Evolutionary conservation across 1,284 basidiomycete species (phyloP).

Genomic region (Cutaneotrichosporon dermatis): DNA sequence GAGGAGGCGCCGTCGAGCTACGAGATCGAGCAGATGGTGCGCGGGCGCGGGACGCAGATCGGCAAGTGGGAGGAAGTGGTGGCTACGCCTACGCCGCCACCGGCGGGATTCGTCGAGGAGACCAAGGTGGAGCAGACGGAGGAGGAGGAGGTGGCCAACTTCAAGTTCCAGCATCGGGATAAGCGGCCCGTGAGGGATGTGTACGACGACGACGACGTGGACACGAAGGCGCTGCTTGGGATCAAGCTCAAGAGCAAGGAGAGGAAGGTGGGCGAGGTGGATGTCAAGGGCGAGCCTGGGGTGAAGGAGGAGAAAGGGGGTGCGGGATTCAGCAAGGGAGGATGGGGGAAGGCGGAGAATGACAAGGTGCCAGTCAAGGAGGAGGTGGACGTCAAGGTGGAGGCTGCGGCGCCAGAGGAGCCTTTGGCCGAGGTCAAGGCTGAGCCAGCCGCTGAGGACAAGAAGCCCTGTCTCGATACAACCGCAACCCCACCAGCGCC

Average conservation of each 20-base stretch:
- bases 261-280: slow-evolving; percentile 15
- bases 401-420: background rate
- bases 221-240: slow-evolving; percentile 27
- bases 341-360: slow-evolving; percentile 23
- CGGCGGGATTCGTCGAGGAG: background rate
- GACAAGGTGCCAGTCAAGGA: slow-evolving; percentile 8
- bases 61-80: slow-evolving; percentile 78
- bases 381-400: background rate
- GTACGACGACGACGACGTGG: slow-evolving; percentile 45
- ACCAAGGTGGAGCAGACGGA: slow-evolving; percentile 6
- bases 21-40: slow-evolving; percentile 58
- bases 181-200: slow-evolving; percentile 31
- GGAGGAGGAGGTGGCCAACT: slow-evolving; percentile 33
- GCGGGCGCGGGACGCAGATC: slow-evolving; percentile 63
- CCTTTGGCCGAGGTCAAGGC: background rate
- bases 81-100: slow-evolving; percentile 2
- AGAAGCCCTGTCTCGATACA: no score
- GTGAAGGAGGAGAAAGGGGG: background rate
- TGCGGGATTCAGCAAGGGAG: slow-evolving; percentile 3
- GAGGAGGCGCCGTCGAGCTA: slow-evolving; percentile 55
- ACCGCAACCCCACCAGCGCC: no score
- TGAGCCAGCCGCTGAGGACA: background rate
- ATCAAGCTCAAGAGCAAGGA: slow-evolving; percentile 41
- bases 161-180: slow-evolving; percentile 27
- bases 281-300: slow-evolving; percentile 3